Evolutionary conservation across 2,329 filamentous ascomycete species (phyloP).

Genomic region (Neonectria faginata): DNA sequence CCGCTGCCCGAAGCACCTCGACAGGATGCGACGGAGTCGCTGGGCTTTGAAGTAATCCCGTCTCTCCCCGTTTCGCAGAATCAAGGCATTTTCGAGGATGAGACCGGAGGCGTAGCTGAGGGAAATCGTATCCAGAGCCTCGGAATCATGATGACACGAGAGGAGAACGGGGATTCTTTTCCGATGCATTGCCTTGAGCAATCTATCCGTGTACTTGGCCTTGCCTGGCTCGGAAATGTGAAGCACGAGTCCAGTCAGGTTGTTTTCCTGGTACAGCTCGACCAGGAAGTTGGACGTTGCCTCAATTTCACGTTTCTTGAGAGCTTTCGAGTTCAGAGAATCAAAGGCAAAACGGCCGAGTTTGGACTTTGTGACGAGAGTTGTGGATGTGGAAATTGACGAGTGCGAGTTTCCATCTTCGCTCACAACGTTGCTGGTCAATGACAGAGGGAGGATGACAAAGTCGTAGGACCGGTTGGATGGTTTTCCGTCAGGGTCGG

Average conservation of each 20-base stretch:
- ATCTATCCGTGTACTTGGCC: slow-evolving; percentile 16
- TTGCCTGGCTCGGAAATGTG: slow-evolving; percentile 7
- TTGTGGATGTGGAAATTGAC: slow-evolving; percentile 13
- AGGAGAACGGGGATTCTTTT: slow-evolving; percentile 27
- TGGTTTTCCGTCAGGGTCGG: slow-evolving; percentile 10
- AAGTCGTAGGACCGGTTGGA: slow-evolving; percentile 18
- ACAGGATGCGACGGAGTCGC: slow-evolving; percentile 30
- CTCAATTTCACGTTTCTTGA: slow-evolving; percentile 16
- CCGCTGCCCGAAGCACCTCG: slow-evolving; percentile 24
- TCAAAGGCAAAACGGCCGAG: slow-evolving; percentile 23
- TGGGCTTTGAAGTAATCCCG: slow-evolving; percentile 34
- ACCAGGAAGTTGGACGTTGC: slow-evolving; percentile 20
- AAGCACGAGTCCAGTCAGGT: slow-evolving; percentile 20
- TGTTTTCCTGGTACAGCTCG: slow-evolving; percentile 14
- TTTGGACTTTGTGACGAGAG: slow-evolving; percentile 25
- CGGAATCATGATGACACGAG: slow-evolving; percentile 29
- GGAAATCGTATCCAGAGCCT: slow-evolving; percentile 24
- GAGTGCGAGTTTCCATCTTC: slow-evolving; percentile 19
- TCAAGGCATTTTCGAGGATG: slow-evolving; percentile 33
- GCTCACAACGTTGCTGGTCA: slow-evolving; percentile 14
- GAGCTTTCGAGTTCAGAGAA: slow-evolving; percentile 23
- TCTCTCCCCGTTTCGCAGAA: slow-evolving; percentile 29
- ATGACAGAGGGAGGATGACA: slow-evolving; percentile 24
- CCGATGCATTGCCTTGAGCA: slow-evolving; percentile 19
- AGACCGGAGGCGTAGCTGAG: slow-evolving; percentile 26